These are phyloP conservation scores for Monilinia vaccinii-corymbosi DNA, from an alignment of 2,329 filamentous ascomycete genomes.

Conservation along the genomic window DNA sequence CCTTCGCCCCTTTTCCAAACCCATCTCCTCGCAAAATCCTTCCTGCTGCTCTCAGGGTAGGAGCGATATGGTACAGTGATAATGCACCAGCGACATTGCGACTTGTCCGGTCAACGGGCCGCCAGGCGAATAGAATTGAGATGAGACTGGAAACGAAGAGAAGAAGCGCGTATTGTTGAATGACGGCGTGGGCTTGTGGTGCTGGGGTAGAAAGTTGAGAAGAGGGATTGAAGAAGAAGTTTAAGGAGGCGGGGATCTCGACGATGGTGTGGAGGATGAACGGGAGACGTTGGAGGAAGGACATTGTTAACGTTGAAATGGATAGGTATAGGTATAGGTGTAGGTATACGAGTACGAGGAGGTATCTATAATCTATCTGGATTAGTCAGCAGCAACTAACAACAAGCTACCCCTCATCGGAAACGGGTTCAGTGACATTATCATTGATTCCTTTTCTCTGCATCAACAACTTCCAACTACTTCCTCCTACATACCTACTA, in stretches of 20 bases:
- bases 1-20: not conserved
- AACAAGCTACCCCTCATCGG: too few species aligned
- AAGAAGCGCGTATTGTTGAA: constrained; percentile 33
- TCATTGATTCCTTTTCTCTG: too few species aligned
- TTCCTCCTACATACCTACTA: too few species aligned
- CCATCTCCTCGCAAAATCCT: constrained; percentile 13
- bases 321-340: too few species aligned
- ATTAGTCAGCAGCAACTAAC: too few species aligned
- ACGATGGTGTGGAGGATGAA: constrained; percentile 30
- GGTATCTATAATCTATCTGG: too few species aligned
- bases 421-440: too few species aligned
- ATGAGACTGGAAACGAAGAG: constrained; percentile 30
- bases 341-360: too few species aligned
- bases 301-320: not conserved
- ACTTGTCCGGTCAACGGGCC: constrained; percentile 25
- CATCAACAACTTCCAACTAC: too few species aligned
- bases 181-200: constrained; percentile 29
- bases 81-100: constrained; percentile 29
- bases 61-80: constrained; percentile 31
- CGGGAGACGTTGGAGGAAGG: constrained; percentile 10
- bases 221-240: constrained; percentile 31
- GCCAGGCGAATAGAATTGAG: constrained; percentile 27
- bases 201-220: constrained; percentile 26
- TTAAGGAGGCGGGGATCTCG: constrained; percentile 31
- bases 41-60: constrained; percentile 24